A percentile compares a stretch with the other conserved stretches of the same genome.
Evolutionary conservation across 2,329 filamentous ascomycete species (phyloP).

Genomic region (Leptodontidium sp.): DNA sequence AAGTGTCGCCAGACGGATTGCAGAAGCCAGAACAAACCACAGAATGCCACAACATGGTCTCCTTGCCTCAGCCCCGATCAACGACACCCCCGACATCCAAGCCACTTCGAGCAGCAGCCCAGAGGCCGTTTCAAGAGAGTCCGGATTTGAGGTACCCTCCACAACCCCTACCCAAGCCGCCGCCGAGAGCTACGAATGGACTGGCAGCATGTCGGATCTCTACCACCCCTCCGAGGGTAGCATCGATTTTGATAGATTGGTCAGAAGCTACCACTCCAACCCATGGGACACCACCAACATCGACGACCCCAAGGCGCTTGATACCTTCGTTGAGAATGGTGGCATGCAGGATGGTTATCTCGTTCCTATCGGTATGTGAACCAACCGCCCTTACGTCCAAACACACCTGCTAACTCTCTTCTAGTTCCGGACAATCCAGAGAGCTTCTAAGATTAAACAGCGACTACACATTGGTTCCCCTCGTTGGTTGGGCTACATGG

Average conservation of each 20-base stretch:
- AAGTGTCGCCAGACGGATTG: constrained; percentile 4
- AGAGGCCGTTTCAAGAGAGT: background rate
- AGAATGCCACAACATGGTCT: constrained; percentile 31
- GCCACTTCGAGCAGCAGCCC: no score
- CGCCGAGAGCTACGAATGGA: constrained; percentile 28
- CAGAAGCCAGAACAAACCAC: constrained; percentile 2
- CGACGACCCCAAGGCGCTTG: constrained; percentile 6
- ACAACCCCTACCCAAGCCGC: background rate
- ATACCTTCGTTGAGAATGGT: constrained; percentile 10
- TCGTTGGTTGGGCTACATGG: background rate
- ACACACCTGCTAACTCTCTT: background rate
- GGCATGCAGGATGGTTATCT: constrained; percentile 16
- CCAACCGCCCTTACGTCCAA: background rate
- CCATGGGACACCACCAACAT: constrained; percentile 21
- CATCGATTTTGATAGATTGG: constrained; percentile 26
- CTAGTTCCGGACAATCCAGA: constrained; percentile 6
- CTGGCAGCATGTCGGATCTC: constrained; percentile 35
- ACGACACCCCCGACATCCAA: background rate
- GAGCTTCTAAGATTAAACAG: background rate
- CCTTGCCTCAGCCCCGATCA: constrained; percentile 31
- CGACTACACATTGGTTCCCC: background rate
- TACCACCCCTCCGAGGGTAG: constrained; percentile 28
- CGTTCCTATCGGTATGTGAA: constrained; percentile 15
- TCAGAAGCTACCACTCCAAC: constrained; percentile 15
- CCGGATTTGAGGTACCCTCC: background rate